phyloP scores from a whole-genome alignment of 345 rosid genomes.

The Sonneratia caseolaris region DNA sequence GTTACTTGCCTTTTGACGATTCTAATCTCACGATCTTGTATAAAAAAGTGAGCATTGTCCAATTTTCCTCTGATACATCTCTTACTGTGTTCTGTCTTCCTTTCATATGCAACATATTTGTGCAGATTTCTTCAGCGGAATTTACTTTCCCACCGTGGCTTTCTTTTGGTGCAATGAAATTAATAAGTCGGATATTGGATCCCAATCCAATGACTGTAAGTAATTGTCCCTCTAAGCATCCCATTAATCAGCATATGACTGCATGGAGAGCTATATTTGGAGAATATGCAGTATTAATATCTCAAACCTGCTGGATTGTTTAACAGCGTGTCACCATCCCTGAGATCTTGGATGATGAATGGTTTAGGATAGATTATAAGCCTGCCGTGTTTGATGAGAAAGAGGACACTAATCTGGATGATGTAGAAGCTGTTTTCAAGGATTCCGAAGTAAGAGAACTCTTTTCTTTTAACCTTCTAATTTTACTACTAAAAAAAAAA shows the following conservation, averaged over 20 bases:
- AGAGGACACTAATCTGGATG: conserved; percentile 65
- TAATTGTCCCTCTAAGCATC: background rate
- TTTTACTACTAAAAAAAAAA: too few species aligned
- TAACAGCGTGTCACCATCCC: conserved; percentile 72
- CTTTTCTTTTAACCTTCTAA: too few species aligned
- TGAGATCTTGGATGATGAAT: conserved; percentile 78
- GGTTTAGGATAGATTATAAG: conserved; percentile 82
- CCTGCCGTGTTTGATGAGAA: conserved; percentile 72
- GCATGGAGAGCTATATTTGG: conserved; percentile 1
- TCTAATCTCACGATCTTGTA: conserved; percentile 81
- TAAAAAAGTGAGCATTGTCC: conserved; percentile 66
- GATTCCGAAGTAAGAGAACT: conserved; percentile 63
- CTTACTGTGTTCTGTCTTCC: conserved; percentile 9
- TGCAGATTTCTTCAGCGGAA: conserved; percentile 82
- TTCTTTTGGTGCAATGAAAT: conserved; percentile 63
- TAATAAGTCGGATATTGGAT: conserved; percentile 74
- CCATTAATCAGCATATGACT: background rate
- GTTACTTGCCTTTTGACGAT: conserved; percentile 99
- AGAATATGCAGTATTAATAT: conserved; percentile 2
- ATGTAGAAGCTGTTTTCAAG: conserved; percentile 86
- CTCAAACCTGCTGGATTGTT: conserved; percentile 3
- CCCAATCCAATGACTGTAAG: conserved; percentile 92
- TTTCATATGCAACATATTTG: conserved; percentile 6
- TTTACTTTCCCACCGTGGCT: conserved; percentile 94
- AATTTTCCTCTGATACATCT: conserved; percentile 9